Conservation (phyloP, 768 basidiomycete genomes). For the Pleurotus tuber-regium region DNA sequence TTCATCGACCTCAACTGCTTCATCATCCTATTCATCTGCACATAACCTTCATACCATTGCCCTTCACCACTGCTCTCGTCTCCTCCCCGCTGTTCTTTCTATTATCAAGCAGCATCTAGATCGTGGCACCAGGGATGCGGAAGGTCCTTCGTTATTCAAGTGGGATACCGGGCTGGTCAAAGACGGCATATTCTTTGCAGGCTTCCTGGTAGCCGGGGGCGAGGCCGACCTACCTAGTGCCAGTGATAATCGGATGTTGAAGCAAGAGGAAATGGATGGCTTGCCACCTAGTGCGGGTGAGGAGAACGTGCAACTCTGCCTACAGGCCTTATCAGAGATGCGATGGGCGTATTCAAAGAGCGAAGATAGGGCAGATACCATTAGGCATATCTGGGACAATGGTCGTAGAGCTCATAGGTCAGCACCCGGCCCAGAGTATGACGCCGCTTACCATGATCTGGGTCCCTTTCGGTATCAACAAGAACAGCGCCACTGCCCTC, state of each 20-base stretch:
- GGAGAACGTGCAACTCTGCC: constrained; percentile 54
- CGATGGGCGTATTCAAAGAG: constrained; percentile 78
- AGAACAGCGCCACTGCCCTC: constrained; percentile 4
- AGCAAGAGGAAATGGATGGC: constrained; percentile 27
- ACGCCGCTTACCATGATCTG: constrained; percentile 2
- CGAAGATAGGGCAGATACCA: constrained; percentile 65
- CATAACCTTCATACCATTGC: constrained; percentile 48
- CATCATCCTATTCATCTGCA: constrained; percentile 46
- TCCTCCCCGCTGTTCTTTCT: constrained; percentile 48
- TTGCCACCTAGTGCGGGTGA: constrained; percentile 31
- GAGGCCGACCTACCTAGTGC: constrained; percentile 40
- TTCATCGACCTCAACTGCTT: constrained; percentile 32
- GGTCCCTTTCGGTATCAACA: constrained; percentile 6
- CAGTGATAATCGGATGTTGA: constrained; percentile 31
- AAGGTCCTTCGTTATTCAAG: constrained; percentile 56
- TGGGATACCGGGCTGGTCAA: constrained; percentile 86
- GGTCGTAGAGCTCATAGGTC: constrained; percentile 30
- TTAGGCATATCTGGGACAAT: constrained; percentile 52
- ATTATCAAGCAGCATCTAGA: constrained; percentile 52
- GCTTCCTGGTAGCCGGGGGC: constrained; percentile 66
- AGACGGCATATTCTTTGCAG: constrained; percentile 90
- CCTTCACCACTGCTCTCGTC: constrained; percentile 44
- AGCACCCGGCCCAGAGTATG: not conserved
- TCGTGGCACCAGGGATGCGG: constrained; percentile 25
- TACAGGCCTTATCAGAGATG: constrained; percentile 77